These are phyloP conservation scores for Hyphopichia fennica DNA, from an alignment of 1,139 yeast species.

Conservation along the genomic window DNA sequence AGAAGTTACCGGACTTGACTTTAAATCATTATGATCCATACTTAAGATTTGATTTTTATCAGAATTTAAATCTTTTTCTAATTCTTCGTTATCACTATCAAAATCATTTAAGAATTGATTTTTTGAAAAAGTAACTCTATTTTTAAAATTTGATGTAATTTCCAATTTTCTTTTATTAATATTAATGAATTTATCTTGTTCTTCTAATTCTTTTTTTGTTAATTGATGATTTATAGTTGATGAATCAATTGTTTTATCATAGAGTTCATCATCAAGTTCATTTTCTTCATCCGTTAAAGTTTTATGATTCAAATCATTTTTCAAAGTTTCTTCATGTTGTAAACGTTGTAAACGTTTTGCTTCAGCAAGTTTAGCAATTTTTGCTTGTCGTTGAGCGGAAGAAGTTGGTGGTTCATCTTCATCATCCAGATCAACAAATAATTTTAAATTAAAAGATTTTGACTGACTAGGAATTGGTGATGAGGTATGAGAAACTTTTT, in stretches of 20 bases:
- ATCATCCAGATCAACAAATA: slow-evolving; percentile 9
- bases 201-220: slow-evolving; percentile 26
- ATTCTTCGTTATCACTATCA: slow-evolving; percentile 29
- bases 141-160: slow-evolving; percentile 35
- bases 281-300: slow-evolving; percentile 46
- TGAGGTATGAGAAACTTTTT: not conserved
- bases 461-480: not conserved
- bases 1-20: slow-evolving; percentile 36
- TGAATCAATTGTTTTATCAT: slow-evolving; percentile 11
- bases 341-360: slow-evolving; percentile 22
- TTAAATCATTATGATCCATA: slow-evolving; percentile 10
- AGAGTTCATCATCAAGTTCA: slow-evolving; percentile 26
- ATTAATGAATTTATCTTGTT: slow-evolving; percentile 37
- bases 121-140: slow-evolving; percentile 29
- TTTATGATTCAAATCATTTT: slow-evolving; percentile 34
- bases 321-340: slow-evolving; percentile 21
- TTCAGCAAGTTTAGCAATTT: slow-evolving; percentile 22
- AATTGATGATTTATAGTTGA: slow-evolving; percentile 2
- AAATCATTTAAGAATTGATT: slow-evolving; percentile 35
- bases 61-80: slow-evolving; percentile 7
- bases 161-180: slow-evolving; percentile 34
- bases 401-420: slow-evolving; percentile 11
- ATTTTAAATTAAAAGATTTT: not conserved
- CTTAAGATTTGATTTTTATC: slow-evolving; percentile 1
- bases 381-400: slow-evolving; percentile 21